Conservation (phyloP, 164 flowering plant species). For the Vitis rupestris region DNA sequence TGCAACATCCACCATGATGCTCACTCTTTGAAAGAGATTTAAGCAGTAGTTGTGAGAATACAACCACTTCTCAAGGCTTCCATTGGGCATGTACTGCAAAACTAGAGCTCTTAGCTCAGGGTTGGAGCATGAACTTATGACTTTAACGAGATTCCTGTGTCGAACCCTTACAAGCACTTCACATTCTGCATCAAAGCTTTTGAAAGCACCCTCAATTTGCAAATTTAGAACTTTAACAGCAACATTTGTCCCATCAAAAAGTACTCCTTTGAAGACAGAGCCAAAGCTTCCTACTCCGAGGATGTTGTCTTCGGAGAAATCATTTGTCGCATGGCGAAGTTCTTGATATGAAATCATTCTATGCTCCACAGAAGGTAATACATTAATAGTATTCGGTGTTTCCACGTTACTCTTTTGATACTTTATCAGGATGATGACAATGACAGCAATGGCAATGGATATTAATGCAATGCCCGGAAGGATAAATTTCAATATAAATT, state of each 20-base stretch:
- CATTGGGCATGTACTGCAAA: slow-evolving; percentile 2
- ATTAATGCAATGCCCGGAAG: neutral
- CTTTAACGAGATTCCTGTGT: slow-evolving; percentile 11
- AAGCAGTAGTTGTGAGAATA: neutral
- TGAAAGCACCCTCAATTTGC: neutral
- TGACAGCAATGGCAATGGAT: neutral
- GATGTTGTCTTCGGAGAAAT: slow-evolving; percentile 6
- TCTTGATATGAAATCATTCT: neutral
- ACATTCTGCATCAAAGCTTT: slow-evolving; percentile 10
- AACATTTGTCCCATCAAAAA: neutral
- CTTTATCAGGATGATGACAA: too few relatives aligned
- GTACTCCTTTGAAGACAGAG: neutral
- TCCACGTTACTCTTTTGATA: neutral
- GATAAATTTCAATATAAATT: too few relatives aligned
- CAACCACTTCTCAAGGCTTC: slow-evolving; percentile 3
- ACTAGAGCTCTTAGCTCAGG: neutral
- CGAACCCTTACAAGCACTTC: slow-evolving; percentile 5
- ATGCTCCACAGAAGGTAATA: neutral
- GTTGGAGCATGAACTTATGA: slow-evolving; percentile 1
- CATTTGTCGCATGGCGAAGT: neutral
- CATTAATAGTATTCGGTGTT: too few relatives aligned
- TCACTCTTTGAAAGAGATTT: neutral
- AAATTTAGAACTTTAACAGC: slow-evolving; percentile 1
- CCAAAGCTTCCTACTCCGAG: slow-evolving; percentile 6
- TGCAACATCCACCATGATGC: slow-evolving; percentile 1